Percentiles rank a stretch among this genome's conserved stretches.
Conservation (phyloP, 345 rosid genomes). For the Carallia brachiata region DNA sequence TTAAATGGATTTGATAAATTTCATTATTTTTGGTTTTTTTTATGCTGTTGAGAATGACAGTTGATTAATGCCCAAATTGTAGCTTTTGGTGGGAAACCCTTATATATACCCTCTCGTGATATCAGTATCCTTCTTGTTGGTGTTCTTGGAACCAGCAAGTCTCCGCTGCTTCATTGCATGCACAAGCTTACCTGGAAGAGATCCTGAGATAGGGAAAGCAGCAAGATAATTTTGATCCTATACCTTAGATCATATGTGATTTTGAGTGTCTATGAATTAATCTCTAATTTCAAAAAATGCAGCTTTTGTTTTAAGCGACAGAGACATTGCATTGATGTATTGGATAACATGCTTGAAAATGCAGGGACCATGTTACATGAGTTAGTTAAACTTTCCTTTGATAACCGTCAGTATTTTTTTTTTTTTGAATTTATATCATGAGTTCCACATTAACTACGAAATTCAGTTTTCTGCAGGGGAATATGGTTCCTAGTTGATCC, state of each 20-base stretch:
- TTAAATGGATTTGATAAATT: neutral
- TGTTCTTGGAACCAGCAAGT: constrained; percentile 98
- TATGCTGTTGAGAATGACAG: constrained; percentile 13
- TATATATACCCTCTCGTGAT: constrained; percentile 74
- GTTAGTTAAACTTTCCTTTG: constrained; percentile 34
- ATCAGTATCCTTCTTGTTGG: constrained; percentile 92
- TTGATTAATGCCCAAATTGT: constrained; percentile 22
- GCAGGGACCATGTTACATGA: constrained; percentile 97
- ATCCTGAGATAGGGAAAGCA: constrained; percentile 96
- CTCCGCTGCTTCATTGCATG: constrained; percentile 87
- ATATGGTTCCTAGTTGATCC: neutral
- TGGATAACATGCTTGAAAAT: constrained; percentile 95
- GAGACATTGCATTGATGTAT: constrained; percentile 91
- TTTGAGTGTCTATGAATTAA: constrained; percentile 11
- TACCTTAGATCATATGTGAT: neutral
- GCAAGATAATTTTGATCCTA: constrained; percentile 36
- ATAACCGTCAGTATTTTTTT: neutral
- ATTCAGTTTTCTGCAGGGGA: neutral
- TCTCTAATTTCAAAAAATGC: constrained; percentile 85
- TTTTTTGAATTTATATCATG: neutral
- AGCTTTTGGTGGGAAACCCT: constrained; percentile 97
- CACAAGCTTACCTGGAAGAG: constrained; percentile 91
- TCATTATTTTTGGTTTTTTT: neutral
- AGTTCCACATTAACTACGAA: neutral
- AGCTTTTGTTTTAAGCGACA: constrained; percentile 89